Evolutionary conservation across 2,329 filamentous ascomycete genomes (phyloP), one percentile per base, ranked within the genome.

Genomic region (Fusarium odoratissimum): DNA sequence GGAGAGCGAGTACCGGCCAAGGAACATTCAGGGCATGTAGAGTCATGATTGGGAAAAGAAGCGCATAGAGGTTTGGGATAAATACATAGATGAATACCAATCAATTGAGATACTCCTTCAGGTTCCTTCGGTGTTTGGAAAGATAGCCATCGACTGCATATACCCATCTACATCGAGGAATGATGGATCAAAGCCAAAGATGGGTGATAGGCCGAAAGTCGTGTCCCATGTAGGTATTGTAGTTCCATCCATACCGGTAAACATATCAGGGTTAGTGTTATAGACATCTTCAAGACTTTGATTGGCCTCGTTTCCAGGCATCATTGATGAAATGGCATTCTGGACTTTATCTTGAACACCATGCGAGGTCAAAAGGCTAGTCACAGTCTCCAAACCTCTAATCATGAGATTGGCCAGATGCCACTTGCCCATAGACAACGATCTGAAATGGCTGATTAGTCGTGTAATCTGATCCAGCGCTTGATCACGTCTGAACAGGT

Each of bases 1-100:
- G 8, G 90, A 92, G 79, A 90, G 90, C 78, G 83, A 87, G 23
- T 92, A 92, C 76, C 66, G 86, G 64, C 87, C 89, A 2, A 88
- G 90, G 81, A 73, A 79, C 10, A 82, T 88, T 28, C 64, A 79
- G 3, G 86, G 72, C 1, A 75, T 76, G 72, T 76, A 66, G 19
- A 37, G 5, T 7, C 8, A 30, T 8, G 6, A 13, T 14, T 14
- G 4, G 30, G 5, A 8, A 28, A 13, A 1, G 2, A 6, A 23
- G 8, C 3, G 5, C 19, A 54, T 48, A 37, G 12, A 11, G n/a
- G 11, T 37, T 19, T 11, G 35, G 11, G 21, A 46, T 28, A 33
- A 45, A 33, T 40, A 45, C 8, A 61, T 49, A 55, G 42, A 69
- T 30, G 31, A 28, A 57, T 48, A 60, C 40, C 28, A 31, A 3